Evolutionary conservation across 1,284 basidiomycete genomes (phyloP).

Genomic region (Fomitopsis palustris): DNA sequence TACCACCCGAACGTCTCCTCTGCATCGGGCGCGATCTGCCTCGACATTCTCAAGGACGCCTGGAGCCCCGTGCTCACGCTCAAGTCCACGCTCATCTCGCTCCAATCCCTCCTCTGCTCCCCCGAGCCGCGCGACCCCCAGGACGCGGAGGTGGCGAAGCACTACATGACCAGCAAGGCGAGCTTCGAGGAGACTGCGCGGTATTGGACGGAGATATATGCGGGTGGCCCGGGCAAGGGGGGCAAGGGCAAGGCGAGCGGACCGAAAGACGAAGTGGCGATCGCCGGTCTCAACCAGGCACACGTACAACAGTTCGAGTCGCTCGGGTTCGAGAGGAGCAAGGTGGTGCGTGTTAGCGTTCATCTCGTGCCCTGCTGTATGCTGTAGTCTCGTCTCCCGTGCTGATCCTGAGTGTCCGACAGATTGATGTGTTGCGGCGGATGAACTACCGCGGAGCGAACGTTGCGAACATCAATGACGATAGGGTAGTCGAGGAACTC

Average conservation of each 20-base stretch:
- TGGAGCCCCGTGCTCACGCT: slow-evolving; percentile 95
- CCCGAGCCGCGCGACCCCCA: slow-evolving; percentile 98
- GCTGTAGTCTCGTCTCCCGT: background rate
- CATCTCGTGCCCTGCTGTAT: background rate
- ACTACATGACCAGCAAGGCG: slow-evolving; percentile 84
- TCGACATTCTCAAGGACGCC: slow-evolving; percentile 86
- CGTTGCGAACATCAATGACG: slow-evolving; percentile 55
- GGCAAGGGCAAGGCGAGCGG: slow-evolving; percentile 18
- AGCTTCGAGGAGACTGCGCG: slow-evolving; percentile 92
- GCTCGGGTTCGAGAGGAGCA: slow-evolving; percentile 69
- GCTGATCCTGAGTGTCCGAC: slow-evolving; percentile 1
- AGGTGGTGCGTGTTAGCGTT: slow-evolving; percentile 60
- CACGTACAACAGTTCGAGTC: slow-evolving; percentile 74
- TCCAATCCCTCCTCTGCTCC: slow-evolving; percentile 93
- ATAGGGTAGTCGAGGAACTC: slow-evolving; percentile 56
- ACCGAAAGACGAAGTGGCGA: slow-evolving; percentile 58
- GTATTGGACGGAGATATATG: slow-evolving; percentile 93
- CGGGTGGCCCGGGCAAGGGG: slow-evolving; percentile 59
- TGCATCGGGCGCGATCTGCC: slow-evolving; percentile 89
- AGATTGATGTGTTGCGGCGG: slow-evolving; percentile 85
- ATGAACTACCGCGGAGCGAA: slow-evolving; percentile 89
- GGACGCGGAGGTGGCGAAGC: slow-evolving; percentile 97
- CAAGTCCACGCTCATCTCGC: slow-evolving; percentile 94
- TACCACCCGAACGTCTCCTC: slow-evolving; percentile 98
- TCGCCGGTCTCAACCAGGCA: slow-evolving; percentile 69